Evolutionary conservation across 306 rosid genomes (phyloP), one percentile per base, ranked within the genome.

Genomic region (Quercus berberidifolia): DNA sequence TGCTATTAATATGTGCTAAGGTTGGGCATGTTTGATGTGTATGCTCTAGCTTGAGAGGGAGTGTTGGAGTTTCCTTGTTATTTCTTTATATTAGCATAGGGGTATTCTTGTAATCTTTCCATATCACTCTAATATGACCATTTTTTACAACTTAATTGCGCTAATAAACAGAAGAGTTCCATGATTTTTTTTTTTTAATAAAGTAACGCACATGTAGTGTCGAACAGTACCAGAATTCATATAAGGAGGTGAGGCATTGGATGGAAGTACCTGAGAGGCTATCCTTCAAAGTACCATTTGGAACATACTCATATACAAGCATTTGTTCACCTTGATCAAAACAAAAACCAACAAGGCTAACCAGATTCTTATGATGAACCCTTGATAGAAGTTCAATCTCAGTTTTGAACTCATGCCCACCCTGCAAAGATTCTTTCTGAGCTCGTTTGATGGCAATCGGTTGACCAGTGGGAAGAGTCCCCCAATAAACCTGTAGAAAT

Each of bases 331-430:
- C 90, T 65, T 70, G 72, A 69, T 89, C 90, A 10, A 85, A 81
- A 73, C 92, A 89, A 80, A 85, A 89, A 41, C 92, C 90, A 25
- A 87, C 57, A 23, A 89, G 90, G 80, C 76, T 63, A 38, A 89
- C 89, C 7, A 89, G 82, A 75, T 89, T 87, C 79, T 76, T 89
- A 74, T 87, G 90, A 35, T 89, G 92, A 67, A 87, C 92, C 55
- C 92, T 84, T 28, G 92, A 89, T 25, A 89, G 86, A 38, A 89
- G 87, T 77, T 87, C 92, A 73, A 89, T 86, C 82, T 89, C 92
- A 19, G 81, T 82, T 74, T 74, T 89, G 80, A 89, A 89, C 81
- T 89, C 86, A 20, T 55, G 33, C 1, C 55, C 85, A 3, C 88
- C 88, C 67, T 83, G 90, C 83, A 52, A 71, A 12, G 92, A 85